Conservation (phyloP, 768 basidiomycete species). For the Hypholoma sublateritium region DNA sequence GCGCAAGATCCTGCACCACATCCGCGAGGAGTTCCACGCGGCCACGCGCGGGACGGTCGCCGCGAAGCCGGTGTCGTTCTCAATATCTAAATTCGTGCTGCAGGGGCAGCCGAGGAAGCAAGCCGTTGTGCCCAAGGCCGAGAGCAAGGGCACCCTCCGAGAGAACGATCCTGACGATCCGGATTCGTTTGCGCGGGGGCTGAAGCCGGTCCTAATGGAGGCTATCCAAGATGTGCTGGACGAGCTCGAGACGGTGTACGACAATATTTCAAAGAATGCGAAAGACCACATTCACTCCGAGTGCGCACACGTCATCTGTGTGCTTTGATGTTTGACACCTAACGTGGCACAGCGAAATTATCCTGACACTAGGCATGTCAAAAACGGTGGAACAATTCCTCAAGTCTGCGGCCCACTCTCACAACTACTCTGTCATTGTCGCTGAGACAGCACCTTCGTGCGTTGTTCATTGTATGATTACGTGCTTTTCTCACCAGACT, state of each 20-base stretch:
- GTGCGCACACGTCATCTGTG: constrained; percentile 38
- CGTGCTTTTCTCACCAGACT: constrained; percentile 27
- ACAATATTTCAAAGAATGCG: constrained; percentile 91
- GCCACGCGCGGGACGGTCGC: constrained; percentile 53
- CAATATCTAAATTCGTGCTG: constrained; percentile 82
- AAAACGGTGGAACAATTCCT: constrained; percentile 93
- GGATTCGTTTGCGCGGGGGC: constrained; percentile 69
- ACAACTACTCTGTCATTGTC: constrained; percentile 95
- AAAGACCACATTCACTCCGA: constrained; percentile 98
- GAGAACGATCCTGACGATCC: constrained; percentile 77
- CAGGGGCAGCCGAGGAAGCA: constrained; percentile 72
- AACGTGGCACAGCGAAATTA: constrained; percentile 71
- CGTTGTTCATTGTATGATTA: constrained; percentile 26
- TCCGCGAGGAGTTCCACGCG: constrained; percentile 92
- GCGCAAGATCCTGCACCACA: constrained; percentile 88
- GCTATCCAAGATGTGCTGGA: constrained; percentile 96
- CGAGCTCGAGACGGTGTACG: constrained; percentile 94
- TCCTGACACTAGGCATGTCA: constrained; percentile 81
- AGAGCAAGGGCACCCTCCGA: constrained; percentile 56
- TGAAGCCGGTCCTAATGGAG: constrained; percentile 95
- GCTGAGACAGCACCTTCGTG: constrained; percentile 94
- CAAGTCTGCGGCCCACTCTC: constrained; percentile 83
- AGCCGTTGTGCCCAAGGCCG: constrained; percentile 38
- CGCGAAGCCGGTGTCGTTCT: constrained; percentile 46
- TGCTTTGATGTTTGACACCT: background rate